These are phyloP conservation scores for Moricandia arvensis DNA, from an alignment of 345 rosid species.

Conservation along the genomic window DNA sequence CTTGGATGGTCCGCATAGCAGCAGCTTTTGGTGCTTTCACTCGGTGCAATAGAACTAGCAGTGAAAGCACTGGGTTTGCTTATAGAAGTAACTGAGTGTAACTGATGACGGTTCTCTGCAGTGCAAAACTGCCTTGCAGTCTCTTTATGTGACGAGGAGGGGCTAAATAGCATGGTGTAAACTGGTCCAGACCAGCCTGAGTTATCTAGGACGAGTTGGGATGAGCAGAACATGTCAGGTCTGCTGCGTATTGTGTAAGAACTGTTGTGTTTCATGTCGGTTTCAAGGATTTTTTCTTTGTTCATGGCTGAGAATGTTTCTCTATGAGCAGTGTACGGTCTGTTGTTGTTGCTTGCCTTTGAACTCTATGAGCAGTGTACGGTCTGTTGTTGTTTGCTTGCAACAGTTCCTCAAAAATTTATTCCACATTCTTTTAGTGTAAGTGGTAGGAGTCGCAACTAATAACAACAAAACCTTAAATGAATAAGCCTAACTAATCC, in stretches of 20 bases:
- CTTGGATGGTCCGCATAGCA: constrained; percentile 68
- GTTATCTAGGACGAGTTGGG: constrained; percentile 28
- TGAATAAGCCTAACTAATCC: background rate
- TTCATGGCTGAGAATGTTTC: constrained; percentile 27
- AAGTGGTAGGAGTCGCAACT: background rate
- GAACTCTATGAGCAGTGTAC: constrained; percentile 32
- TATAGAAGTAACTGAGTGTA: constrained; percentile 61
- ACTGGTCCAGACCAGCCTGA: constrained; percentile 46
- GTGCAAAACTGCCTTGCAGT: constrained; percentile 51
- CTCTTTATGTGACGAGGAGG: constrained; percentile 47
- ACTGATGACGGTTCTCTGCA: constrained; percentile 74
- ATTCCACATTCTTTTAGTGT: background rate
- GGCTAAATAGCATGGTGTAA: constrained; percentile 44
- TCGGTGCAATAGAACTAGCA: constrained; percentile 40
- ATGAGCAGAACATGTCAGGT: constrained; percentile 48
- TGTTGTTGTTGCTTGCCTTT: constrained; percentile 44
- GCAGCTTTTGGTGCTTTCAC: constrained; percentile 51
- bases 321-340: constrained; percentile 13
- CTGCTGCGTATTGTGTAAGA: constrained; percentile 41
- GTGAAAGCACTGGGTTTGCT: constrained; percentile 65
- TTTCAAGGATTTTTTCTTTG: constrained; percentile 68
- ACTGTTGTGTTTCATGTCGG: constrained; percentile 52
- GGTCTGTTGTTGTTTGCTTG: constrained; percentile 42
- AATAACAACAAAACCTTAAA: background rate
- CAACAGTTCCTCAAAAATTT: constrained; percentile 45